Evolutionary conservation across 352 stramenopile species (phyloP).

Genomic region (Phytopythium boreale): DNA sequence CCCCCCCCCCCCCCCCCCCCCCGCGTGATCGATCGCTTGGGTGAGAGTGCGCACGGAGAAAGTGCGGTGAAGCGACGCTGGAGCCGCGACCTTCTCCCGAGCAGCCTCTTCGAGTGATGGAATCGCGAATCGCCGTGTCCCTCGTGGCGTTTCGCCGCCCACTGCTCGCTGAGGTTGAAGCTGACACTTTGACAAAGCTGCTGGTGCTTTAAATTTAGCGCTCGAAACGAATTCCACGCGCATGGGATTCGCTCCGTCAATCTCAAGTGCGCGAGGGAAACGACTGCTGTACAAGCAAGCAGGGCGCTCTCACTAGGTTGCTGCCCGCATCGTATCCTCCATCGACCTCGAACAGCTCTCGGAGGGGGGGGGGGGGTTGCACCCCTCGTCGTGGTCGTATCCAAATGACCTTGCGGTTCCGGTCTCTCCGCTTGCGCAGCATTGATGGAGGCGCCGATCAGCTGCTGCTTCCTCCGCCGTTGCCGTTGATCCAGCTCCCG

Average conservation of each 20-base stretch:
- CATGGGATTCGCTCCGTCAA: slow-evolving; percentile 1
- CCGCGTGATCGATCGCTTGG: not conserved
- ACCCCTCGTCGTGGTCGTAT: too few species aligned
- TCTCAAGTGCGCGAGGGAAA: not conserved
- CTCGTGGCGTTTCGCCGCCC: not conserved
- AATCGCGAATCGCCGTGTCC: not conserved
- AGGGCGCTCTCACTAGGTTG: not conserved
- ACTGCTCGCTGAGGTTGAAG: not conserved
- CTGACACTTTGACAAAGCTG: not conserved
- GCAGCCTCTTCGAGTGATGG: not conserved
- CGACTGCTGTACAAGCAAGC: not conserved
- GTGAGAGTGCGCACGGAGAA: not conserved
- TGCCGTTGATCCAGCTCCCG: slow-evolving; percentile 57
- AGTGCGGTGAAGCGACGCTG: not conserved
- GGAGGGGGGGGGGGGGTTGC: too few species aligned
- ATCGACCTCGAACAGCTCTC: not conserved
- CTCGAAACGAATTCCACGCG: not conserved
- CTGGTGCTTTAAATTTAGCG: not conserved
- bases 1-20: not conserved
- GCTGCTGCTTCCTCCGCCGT: slow-evolving; percentile 46
- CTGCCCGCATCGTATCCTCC: too few species aligned
- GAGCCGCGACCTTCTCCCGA: not conserved
- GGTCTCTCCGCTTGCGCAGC: slow-evolving; percentile 3
- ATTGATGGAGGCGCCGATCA: slow-evolving; percentile 16
- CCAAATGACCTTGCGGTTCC: slow-evolving; percentile 2